Percentiles rank a stretch among this genome's conserved stretches.
Evolutionary conservation across 495 filamentous ascomycete genomes (phyloP).

Genomic region (Immersiella caudata): DNA sequence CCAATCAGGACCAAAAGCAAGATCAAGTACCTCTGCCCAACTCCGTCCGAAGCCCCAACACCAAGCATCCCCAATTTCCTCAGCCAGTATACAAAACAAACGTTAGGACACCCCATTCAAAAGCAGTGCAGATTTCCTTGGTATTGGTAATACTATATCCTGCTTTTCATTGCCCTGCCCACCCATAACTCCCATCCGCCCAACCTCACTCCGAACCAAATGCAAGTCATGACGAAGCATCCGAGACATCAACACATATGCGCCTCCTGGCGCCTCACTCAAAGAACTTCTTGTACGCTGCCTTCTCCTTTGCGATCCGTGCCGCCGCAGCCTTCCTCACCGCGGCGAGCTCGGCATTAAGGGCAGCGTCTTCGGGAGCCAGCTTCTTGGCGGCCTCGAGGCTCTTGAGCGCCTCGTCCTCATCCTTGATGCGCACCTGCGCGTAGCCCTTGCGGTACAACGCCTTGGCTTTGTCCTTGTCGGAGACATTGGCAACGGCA

Average conservation of each 20-base stretch:
- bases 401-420: slow-evolving; percentile 78
- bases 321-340: slow-evolving; percentile 76
- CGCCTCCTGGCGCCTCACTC: slow-evolving; percentile 24
- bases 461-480: slow-evolving; percentile 86
- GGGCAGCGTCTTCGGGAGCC: slow-evolving; percentile 74
- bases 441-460: slow-evolving; percentile 81
- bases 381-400: slow-evolving; percentile 75
- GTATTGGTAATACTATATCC: not conserved
- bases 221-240: not conserved
- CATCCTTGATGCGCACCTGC: slow-evolving; percentile 73
- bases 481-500: slow-evolving; percentile 62
- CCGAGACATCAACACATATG: not conserved
- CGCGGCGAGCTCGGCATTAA: slow-evolving; percentile 70
- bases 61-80: too few relatives aligned
- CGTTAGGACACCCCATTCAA: too few relatives aligned
- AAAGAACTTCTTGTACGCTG: slow-evolving; percentile 88
- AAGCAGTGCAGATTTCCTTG: too few relatives aligned
- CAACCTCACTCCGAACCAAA: not conserved
- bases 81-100: too few relatives aligned
- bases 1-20: too few relatives aligned
- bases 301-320: slow-evolving; percentile 82
- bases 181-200: slow-evolving; percentile 1
- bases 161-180: not conserved
- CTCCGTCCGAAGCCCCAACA: too few relatives aligned
- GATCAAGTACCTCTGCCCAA: too few relatives aligned